phyloP scores from a whole-genome alignment of 306 rosid species.

The Calophaca sinica region DNA sequence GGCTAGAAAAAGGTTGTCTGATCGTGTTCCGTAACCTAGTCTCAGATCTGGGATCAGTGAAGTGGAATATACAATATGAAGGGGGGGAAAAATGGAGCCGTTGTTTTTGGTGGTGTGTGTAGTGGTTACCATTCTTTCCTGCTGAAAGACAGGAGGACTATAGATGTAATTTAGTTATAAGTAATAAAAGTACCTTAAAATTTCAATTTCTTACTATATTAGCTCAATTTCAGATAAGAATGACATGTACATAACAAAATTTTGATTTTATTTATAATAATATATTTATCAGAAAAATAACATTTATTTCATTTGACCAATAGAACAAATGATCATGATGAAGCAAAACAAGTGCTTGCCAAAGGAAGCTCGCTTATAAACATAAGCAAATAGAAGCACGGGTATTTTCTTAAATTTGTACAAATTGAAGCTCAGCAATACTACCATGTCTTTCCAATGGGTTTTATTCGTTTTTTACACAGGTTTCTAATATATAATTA shows the following conservation, averaged over 20 bases:
- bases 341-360: slow-evolving; percentile 4
- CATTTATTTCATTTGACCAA: neutral
- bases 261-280: too few species aligned
- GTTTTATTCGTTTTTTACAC: too few species aligned
- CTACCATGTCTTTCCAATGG: too few species aligned
- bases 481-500: too few species aligned
- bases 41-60: slow-evolving; percentile 17
- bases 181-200: slow-evolving; percentile 40
- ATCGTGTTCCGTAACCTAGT: slow-evolving; percentile 45
- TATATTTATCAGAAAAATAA: too few species aligned
- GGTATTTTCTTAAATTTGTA: too few species aligned
- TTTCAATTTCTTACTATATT: neutral
- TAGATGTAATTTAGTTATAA: slow-evolving; percentile 44
- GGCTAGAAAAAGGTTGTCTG: slow-evolving; percentile 38
- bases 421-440: too few species aligned
- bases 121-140: slow-evolving; percentile 53
- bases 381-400: too few species aligned
- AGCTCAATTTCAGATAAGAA: neutral
- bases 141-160: neutral
- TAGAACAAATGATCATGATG: neutral
- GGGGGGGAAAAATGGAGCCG: neutral
- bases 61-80: slow-evolving; percentile 19
- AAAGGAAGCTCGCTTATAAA: neutral
- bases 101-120: neutral
- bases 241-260: neutral